Base-by-base conservation (phyloP, 106 monocot species). In the Posidonia australis region DNA sequence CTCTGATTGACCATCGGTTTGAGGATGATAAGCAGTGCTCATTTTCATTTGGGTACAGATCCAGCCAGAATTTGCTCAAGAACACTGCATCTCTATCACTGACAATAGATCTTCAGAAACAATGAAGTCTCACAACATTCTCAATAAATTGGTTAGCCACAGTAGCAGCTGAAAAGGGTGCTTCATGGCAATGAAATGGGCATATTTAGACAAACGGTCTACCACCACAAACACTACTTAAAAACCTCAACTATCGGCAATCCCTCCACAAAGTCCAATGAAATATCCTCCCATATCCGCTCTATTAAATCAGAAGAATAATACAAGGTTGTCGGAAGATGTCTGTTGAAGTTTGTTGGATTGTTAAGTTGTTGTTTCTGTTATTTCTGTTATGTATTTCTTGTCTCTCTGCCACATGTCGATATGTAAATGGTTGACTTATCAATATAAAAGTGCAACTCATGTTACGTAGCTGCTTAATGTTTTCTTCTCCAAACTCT, bases 11-110 rank as follows among this genome's bases (percentile, higher is more conserved):
- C 36, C 66, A 66, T 66, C 51, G 0, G 51, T 13, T 20, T 52
- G 29, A 26, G 66, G 66, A 51, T 66, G 66, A 24, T 66, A 66
- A 1, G 66, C 25, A 0, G 66, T 28, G 11, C 66, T 66, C 46
- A 66, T 22, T 4, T 18, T 24, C 16, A 49, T 51, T 5, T 30
- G 46, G 24, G 46, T 48, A 0, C 7, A 49, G 17, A 5, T 4
- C 48, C 16, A 51, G 24, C 49, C 51, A 66, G 29, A 66, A 66
- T 20, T 0, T 25, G 16, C 66, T 66, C 1, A 48, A 51, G 18
- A 66, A 66, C 49, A 66, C 17, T 10, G 47, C n/a, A 27, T 51
- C 66, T 9, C 66, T 19, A 29, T 66, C 66, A 13, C 27, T 51
- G 13, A 66, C 13, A 25, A 66, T 66, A 24, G 66, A 66, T 26